Evolutionary conservation across 108 stramenopile genomes (phyloP).

Genomic region (Poteriospumella lacustris): DNA sequence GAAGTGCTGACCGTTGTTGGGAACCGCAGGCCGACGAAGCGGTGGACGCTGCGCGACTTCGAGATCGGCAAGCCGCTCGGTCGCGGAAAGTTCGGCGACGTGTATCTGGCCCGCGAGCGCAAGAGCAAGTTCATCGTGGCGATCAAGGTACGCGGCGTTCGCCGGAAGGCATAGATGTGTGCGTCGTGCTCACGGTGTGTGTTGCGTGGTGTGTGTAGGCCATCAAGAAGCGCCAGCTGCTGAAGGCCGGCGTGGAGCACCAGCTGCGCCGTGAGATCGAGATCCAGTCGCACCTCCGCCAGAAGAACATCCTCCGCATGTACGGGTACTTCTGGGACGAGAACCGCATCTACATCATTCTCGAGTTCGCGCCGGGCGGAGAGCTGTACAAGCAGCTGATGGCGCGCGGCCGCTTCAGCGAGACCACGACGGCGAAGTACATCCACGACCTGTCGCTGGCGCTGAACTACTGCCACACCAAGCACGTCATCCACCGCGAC

Average conservation of each 20-base stretch:
- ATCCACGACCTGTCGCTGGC: conserved; percentile 78
- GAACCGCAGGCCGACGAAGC: too few relatives aligned
- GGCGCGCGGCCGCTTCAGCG: conserved; percentile 68
- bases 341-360: conserved; percentile 90
- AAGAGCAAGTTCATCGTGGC: conserved; percentile 92
- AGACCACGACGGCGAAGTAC: conserved; percentile 71
- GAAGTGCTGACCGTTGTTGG: too few relatives aligned
- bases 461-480: conserved; percentile 85
- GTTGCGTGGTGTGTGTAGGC: too few relatives aligned
- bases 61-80: conserved; percentile 98
- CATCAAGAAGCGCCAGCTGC: conserved; percentile 86
- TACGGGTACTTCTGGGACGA: conserved; percentile 96
- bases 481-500: conserved; percentile 96
- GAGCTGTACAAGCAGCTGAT: conserved; percentile 90
- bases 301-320: conserved; percentile 90
- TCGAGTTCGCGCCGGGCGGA: conserved; percentile 90
- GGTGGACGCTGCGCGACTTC: conserved; percentile 80
- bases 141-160: too few relatives aligned
- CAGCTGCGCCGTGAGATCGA: conserved; percentile 97
- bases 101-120: conserved; percentile 92
- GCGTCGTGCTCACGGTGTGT: not conserved
- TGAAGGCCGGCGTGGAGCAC: conserved; percentile 90
- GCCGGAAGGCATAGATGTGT: not conserved
- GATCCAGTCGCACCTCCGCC: conserved; percentile 91
- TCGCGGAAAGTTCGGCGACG: conserved; percentile 86